Evolutionary conservation across 148 eudicot species (phyloP).

Genomic region (Chenopodium suecicum): DNA sequence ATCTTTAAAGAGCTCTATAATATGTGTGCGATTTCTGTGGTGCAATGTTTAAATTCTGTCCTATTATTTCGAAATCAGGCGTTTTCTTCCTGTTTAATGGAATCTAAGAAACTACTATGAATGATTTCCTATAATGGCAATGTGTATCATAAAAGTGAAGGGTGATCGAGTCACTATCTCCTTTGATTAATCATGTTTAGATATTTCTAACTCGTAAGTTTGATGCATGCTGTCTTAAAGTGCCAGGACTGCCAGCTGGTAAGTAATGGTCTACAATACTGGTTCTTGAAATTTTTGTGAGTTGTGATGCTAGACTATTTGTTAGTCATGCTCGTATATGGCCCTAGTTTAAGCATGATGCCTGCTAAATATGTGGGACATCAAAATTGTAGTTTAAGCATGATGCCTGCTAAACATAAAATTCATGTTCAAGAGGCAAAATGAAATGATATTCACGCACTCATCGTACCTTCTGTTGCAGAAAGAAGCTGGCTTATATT

Average conservation of each 20-base stretch:
- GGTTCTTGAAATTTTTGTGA: neutral
- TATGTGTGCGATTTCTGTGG: neutral
- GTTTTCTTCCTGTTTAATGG: neutral
- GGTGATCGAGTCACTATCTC: neutral
- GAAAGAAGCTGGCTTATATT: conserved; percentile 14
- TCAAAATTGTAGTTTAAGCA: neutral
- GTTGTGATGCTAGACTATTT: neutral
- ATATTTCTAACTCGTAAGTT: neutral
- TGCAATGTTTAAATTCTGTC: neutral
- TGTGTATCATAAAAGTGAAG: neutral
- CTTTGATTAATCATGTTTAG: neutral
- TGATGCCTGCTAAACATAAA: neutral
- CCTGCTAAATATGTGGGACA: neutral
- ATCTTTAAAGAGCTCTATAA: no score
- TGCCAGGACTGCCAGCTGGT: neutral
- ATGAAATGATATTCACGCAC: neutral
- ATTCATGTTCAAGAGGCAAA: neutral
- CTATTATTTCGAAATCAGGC: neutral
- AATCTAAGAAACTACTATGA: neutral
- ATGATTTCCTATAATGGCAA: neutral
- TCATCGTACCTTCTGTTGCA: conserved; percentile 17
- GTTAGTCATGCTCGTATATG: neutral
- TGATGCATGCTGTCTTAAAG: neutral
- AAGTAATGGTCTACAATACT: neutral
- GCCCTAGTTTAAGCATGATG: neutral